Percentiles rank a stretch among this genome's conserved stretches.
phyloP scores from a whole-genome alignment of 257 asterid species.

The Primulina tabacum region DNA sequence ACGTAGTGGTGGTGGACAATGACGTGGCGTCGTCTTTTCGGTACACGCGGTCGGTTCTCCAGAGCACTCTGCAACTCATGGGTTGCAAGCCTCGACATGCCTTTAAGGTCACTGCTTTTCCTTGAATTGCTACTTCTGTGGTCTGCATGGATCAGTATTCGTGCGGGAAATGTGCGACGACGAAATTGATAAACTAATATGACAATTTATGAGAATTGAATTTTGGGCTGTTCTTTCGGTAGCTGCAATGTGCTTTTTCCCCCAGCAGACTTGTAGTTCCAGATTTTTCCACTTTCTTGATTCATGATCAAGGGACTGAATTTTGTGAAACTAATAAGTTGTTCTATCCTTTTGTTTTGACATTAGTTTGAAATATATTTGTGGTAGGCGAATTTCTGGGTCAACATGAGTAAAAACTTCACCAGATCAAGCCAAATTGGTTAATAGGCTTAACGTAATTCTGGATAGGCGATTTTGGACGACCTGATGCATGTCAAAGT shows the following conservation, averaged over 20 bases:
- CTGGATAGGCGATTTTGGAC: not conserved
- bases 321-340: too few species aligned
- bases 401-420: not conserved
- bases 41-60: constrained; percentile 89
- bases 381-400: not conserved
- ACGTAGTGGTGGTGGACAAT: constrained; percentile 70
- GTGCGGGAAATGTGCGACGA: too few species aligned
- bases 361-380: too few species aligned
- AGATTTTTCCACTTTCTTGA: too few species aligned
- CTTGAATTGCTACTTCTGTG: not conserved
- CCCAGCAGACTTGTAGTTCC: too few species aligned
- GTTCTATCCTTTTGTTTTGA: too few species aligned
- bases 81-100: constrained; percentile 99
- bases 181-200: too few species aligned
- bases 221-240: too few species aligned
- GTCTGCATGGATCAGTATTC: constrained; percentile 1
- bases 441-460: not conserved
- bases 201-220: too few species aligned
- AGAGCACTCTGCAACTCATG: constrained; percentile 94
- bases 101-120: constrained; percentile 55
- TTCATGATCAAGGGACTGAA: too few species aligned
- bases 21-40: constrained; percentile 55
- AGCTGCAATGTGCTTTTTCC: too few species aligned
- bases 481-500: constrained; percentile 1
- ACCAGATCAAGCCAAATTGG: not conserved